These are phyloP conservation scores for Eutypella sp. DNA, from an alignment of 2,329 filamentous ascomycete genomes.

Conservation along the genomic window DNA sequence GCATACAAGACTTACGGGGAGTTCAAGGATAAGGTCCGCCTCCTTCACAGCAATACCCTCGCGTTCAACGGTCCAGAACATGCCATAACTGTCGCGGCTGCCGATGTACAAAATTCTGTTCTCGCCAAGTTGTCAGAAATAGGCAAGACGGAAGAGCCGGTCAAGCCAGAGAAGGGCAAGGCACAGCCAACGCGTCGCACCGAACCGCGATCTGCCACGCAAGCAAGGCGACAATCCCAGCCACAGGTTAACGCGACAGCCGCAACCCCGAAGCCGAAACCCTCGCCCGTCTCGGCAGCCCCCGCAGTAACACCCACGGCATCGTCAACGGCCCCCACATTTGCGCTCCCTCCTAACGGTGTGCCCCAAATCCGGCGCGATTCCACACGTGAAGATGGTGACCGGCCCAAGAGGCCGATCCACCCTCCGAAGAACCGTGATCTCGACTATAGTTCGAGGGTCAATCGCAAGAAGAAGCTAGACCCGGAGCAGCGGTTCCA, in stretches of 20 bases:
- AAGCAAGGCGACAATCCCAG: constrained; percentile 28
- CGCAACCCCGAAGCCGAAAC: constrained; percentile 31
- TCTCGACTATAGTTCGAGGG: constrained; percentile 73
- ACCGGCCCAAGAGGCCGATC: constrained; percentile 86
- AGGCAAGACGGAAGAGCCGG: constrained; percentile 46
- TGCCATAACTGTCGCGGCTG: constrained; percentile 57
- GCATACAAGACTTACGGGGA: constrained; percentile 66
- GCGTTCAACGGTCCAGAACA: constrained; percentile 80
- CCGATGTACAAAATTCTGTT: constrained; percentile 51
- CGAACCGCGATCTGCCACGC: constrained; percentile 36
- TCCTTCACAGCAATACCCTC: constrained; percentile 74
- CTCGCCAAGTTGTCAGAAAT: constrained; percentile 41
- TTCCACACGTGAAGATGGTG: constrained; percentile 69
- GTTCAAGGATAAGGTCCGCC: constrained; percentile 68
- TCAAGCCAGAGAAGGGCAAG: constrained; percentile 56
- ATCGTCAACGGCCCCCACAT: constrained; percentile 53
- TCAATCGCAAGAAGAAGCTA: constrained; percentile 84
- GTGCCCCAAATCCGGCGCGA: constrained; percentile 81
- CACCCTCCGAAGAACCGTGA: constrained; percentile 88
- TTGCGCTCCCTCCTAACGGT: constrained; percentile 72
- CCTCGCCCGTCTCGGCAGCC: constrained; percentile 19
- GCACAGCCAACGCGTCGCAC: constrained; percentile 40
- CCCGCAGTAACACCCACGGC: constrained; percentile 30
- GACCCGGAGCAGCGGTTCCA: constrained; percentile 88
- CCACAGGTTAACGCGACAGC: constrained; percentile 27